Evolutionary conservation across 805 yeast species (phyloP).

Genomic region (Saccharomycopsis malanga): DNA sequence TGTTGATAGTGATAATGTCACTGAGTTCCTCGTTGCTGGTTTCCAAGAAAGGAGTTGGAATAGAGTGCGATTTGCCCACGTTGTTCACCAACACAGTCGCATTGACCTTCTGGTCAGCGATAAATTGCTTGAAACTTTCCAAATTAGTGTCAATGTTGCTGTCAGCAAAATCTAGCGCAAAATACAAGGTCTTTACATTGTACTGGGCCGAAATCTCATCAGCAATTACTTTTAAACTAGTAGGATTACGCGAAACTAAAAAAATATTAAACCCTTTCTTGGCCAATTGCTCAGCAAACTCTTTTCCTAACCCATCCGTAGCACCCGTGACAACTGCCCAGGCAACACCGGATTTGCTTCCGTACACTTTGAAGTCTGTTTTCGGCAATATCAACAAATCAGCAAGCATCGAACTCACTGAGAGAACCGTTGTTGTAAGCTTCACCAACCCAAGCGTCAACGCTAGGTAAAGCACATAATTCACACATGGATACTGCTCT

Average conservation of each 20-base stretch:
- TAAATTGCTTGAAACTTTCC: conserved; percentile 2
- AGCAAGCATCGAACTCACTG: conserved; percentile 44
- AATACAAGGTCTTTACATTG: conserved; percentile 53
- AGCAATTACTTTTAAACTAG: conserved; percentile 64
- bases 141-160: neutral
- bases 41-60: conserved; percentile 89
- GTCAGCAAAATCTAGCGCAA: conserved; percentile 70
- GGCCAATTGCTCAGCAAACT: conserved; percentile 82
- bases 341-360: conserved; percentile 53
- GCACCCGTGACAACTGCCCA: conserved; percentile 99
- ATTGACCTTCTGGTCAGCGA: conserved; percentile 39
- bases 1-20: conserved; percentile 79
- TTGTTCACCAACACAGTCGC: conserved; percentile 80
- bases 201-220: conserved; percentile 53
- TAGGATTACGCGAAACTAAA: conserved; percentile 74
- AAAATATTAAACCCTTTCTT: conserved; percentile 74
- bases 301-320: conserved; percentile 96
- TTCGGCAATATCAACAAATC: conserved; percentile 63
- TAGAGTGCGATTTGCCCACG: conserved; percentile 90
- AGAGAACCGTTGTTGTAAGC: conserved; percentile 42
- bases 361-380: conserved; percentile 55
- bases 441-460: conserved; percentile 60
- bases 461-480: conserved; percentile 25
- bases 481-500: conserved; percentile 8
- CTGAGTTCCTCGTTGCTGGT: conserved; percentile 69